phyloP scores from a whole-genome alignment of 352 stramenopile species.

The Pythium diclinum region DNA sequence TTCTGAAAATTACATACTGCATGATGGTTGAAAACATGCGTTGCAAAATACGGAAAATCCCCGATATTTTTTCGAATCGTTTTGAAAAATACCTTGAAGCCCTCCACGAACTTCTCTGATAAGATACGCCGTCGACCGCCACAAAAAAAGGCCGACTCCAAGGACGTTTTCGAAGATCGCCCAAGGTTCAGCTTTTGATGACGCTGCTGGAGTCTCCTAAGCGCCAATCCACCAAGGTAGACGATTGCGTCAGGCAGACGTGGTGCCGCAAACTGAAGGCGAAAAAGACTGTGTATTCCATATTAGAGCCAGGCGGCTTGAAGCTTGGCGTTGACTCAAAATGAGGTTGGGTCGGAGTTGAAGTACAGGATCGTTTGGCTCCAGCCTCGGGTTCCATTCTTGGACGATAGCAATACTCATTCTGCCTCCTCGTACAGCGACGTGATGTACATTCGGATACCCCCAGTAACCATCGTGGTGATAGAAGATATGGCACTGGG shows the following conservation, averaged over 20 bases:
- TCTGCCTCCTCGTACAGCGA: too few species aligned
- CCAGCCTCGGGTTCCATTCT: too few species aligned
- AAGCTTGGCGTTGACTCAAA: neutral
- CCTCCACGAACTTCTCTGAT: constrained; percentile 13
- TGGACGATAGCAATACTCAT: too few species aligned
- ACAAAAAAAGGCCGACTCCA: neutral
- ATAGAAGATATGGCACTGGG: too few species aligned
- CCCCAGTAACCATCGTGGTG: too few species aligned
- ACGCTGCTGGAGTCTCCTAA: neutral
- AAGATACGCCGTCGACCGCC: neutral
- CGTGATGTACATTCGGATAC: too few species aligned
- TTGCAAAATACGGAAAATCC: neutral
- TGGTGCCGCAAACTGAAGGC: neutral
- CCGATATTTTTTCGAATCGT: neutral
- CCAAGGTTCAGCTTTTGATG: neutral
- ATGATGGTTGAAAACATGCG: neutral
- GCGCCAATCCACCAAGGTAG: neutral
- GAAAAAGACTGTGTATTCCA: neutral
- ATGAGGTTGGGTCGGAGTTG: neutral
- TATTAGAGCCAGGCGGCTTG: neutral
- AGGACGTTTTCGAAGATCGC: neutral
- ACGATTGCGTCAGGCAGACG: neutral
- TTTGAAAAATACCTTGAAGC: neutral
- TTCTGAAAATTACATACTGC: neutral
- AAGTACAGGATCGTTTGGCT: too few species aligned